Conservation (phyloP, 73 alveolate genomes). For the Stentor coeruleus region DNA sequence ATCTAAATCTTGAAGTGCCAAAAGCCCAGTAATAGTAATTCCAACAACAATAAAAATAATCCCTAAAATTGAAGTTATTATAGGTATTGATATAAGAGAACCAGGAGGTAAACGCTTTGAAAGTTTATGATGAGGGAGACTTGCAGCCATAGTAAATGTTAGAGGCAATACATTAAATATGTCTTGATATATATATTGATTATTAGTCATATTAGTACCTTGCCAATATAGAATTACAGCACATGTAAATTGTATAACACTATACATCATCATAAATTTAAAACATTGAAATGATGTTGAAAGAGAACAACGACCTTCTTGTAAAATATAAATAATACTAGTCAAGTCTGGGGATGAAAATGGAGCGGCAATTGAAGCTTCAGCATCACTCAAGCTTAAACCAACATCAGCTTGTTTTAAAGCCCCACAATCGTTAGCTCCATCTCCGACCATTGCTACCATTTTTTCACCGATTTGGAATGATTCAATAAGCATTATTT, state of each 20-base stretch:
- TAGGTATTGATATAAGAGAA: neutral
- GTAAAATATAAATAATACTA: conserved; percentile 68
- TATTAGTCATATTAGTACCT: conserved; percentile 71
- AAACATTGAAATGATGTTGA: conserved; percentile 91
- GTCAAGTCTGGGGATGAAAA: conserved; percentile 84
- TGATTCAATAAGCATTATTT: conserved; percentile 78
- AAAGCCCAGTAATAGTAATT: neutral
- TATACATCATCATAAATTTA: conserved; percentile 93
- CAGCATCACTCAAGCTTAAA: conserved; percentile 91
- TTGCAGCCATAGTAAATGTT: conserved; percentile 81
- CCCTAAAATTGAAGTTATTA: conserved; percentile 13
- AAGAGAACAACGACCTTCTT: conserved; percentile 96
- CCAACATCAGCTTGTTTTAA: conserved; percentile 96
- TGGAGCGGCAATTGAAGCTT: conserved; percentile 99
- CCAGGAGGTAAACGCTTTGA: conserved; percentile 32
- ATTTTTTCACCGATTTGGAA: conserved; percentile 57
- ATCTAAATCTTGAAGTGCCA: neutral
- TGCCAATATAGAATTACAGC: conserved; percentile 70
- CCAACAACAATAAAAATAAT: neutral
- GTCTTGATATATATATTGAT: conserved; percentile 87
- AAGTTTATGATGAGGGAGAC: conserved; percentile 79
- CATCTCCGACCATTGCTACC: conserved; percentile 99
- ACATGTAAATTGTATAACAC: conserved; percentile 83
- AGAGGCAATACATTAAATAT: conserved; percentile 81
- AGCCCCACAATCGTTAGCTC: conserved; percentile 99